Evolutionary conservation across 1,284 basidiomycete species (phyloP).

Genomic region (Rugosomyces carneus): DNA sequence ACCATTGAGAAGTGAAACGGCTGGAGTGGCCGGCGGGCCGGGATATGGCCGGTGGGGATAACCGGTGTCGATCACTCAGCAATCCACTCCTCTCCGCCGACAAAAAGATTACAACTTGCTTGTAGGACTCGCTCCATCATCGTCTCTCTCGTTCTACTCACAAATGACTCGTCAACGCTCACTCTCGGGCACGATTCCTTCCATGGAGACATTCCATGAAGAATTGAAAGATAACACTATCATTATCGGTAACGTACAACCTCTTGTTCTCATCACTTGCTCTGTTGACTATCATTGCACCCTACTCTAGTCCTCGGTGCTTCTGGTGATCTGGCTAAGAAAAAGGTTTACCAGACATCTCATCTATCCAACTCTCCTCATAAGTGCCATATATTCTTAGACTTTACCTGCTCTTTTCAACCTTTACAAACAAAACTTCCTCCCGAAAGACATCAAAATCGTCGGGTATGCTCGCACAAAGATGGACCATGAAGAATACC

Average conservation of each 20-base stretch:
- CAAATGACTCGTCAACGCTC: conserved; percentile 46
- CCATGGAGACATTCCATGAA: conserved; percentile 72
- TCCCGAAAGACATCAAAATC: conserved; percentile 82
- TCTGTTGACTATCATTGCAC: conserved; percentile 12
- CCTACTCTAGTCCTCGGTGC: conserved; percentile 80
- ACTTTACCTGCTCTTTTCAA: conserved; percentile 93
- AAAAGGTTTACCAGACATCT: conserved; percentile 62
- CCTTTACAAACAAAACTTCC: conserved; percentile 74
- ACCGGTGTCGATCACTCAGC: conserved; percentile 15
- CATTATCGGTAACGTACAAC: conserved; percentile 64
- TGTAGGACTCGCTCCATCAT: neutral
- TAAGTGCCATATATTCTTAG: conserved; percentile 33
- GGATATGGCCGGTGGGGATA: conserved; percentile 12
- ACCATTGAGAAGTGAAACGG: conserved; percentile 1
- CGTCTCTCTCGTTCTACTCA: conserved; percentile 6
- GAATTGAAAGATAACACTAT: conserved; percentile 81
- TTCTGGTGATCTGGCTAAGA: conserved; percentile 97
- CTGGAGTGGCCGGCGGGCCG: conserved; percentile 13
- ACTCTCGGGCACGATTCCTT: conserved; percentile 78
- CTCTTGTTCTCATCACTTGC: conserved; percentile 15
- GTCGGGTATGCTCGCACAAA: conserved; percentile 95
- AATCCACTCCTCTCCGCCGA: conserved; percentile 12
- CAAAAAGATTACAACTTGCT: too few relatives aligned
- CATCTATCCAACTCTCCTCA: conserved; percentile 1
- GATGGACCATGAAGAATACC: conserved; percentile 85